These are phyloP conservation scores for Hypomontagnella monticulosa DNA, from an alignment of 495 filamentous ascomycete species.

Conservation along the genomic window DNA sequence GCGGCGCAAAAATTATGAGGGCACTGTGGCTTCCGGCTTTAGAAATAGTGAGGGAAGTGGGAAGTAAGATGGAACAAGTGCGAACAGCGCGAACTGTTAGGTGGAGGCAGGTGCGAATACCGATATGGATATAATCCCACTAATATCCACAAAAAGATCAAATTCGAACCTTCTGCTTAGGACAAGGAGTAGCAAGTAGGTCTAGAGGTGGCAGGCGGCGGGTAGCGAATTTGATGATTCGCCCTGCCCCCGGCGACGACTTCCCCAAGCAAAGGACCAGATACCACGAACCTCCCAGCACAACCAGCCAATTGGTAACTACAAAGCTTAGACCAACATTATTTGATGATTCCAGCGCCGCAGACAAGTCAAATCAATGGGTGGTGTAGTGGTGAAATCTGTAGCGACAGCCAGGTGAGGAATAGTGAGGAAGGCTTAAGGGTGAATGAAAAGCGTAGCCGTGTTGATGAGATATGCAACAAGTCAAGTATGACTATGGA, in stretches of 20 bases:
- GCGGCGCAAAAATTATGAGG: too few relatives aligned
- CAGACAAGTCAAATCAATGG: constrained; percentile 3
- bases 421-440: background rate
- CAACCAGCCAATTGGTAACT: constrained; percentile 38
- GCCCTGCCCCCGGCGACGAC: too few relatives aligned
- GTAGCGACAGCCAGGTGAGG: background rate
- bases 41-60: too few relatives aligned
- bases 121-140: too few relatives aligned
- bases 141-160: too few relatives aligned
- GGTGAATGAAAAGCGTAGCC: constrained; percentile 3
- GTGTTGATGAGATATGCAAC: constrained; percentile 33
- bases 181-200: background rate
- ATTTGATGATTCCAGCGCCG: constrained; percentile 8
- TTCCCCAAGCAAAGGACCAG: too few relatives aligned
- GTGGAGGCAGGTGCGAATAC: too few relatives aligned
- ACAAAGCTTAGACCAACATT: constrained; percentile 25
- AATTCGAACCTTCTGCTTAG: constrained; percentile 4
- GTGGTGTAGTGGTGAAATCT: constrained; percentile 9
- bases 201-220: background rate
- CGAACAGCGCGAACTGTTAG: too few relatives aligned
- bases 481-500: constrained; percentile 27
- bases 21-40: too few relatives aligned
- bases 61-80: too few relatives aligned
- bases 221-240: too few relatives aligned
- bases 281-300: background rate